These are phyloP conservation scores for Cucumis melo DNA, from an alignment of 306 rosid genomes.

Conservation along the genomic window DNA sequence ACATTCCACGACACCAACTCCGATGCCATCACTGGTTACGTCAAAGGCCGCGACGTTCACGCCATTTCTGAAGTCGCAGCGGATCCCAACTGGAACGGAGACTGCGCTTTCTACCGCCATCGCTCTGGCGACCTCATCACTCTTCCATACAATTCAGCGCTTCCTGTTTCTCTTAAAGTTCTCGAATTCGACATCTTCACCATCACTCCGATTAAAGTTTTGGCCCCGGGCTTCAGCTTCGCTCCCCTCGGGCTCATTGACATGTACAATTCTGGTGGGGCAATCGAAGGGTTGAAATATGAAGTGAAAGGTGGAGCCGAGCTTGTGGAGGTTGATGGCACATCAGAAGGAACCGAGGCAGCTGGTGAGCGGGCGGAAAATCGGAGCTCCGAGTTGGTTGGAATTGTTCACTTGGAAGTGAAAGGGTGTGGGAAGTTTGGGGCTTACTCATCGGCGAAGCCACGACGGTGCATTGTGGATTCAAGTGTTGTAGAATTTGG, in stretches of 20 bases:
- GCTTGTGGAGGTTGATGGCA: background rate
- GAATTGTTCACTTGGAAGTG: slow-evolving; percentile 39
- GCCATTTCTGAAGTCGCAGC: slow-evolving; percentile 32
- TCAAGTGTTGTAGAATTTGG: slow-evolving; percentile 24
- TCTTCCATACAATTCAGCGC: slow-evolving; percentile 48
- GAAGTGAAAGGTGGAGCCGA: slow-evolving; percentile 11
- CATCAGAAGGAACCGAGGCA: slow-evolving; percentile 1
- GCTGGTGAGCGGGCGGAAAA: background rate
- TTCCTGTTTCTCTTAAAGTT: slow-evolving; percentile 66
- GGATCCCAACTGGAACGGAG: slow-evolving; percentile 45
- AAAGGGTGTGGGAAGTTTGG: slow-evolving; percentile 78
- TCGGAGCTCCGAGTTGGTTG: slow-evolving; percentile 20
- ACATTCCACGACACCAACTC: slow-evolving; percentile 41
- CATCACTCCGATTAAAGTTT: slow-evolving; percentile 50
- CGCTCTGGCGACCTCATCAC: slow-evolving; percentile 26
- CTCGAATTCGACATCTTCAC: slow-evolving; percentile 61
- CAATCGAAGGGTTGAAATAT: slow-evolving; percentile 48
- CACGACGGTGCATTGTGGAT: slow-evolving; percentile 43
- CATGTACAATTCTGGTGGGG: slow-evolving; percentile 86
- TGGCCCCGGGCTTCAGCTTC: slow-evolving; percentile 33
- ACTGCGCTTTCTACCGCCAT: slow-evolving; percentile 43
- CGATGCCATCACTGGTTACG: slow-evolving; percentile 34
- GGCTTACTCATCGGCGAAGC: slow-evolving; percentile 49
- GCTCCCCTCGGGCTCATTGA: slow-evolving; percentile 64
- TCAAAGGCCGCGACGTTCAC: slow-evolving; percentile 66